Evolutionary conservation across 2,329 filamentous ascomycete species (phyloP).

Genomic region (Magnaporthiopsis rhizophila): DNA sequence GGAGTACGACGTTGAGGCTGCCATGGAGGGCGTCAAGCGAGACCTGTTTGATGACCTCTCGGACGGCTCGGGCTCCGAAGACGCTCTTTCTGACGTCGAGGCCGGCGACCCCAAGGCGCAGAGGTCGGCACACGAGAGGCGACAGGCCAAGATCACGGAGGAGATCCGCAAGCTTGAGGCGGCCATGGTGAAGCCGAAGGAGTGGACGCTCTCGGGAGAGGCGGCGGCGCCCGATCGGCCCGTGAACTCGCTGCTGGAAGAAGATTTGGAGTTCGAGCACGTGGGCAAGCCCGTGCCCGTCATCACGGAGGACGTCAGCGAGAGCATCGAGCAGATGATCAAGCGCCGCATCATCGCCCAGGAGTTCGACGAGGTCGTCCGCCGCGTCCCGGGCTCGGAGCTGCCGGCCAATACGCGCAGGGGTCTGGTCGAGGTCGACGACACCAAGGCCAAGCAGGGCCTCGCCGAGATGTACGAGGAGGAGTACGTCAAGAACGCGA

Average conservation of each 20-base stretch:
- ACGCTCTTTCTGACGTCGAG: constrained; percentile 57
- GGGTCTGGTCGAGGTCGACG: constrained; percentile 73
- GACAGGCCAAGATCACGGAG: constrained; percentile 75
- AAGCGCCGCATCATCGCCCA: constrained; percentile 84
- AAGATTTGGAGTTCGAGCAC: constrained; percentile 93
- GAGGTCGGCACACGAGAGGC: constrained; percentile 76
- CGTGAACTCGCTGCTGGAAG: constrained; percentile 83
- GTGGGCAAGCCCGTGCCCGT: constrained; percentile 91
- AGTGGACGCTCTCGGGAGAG: constrained; percentile 88
- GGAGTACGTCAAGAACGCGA: constrained; percentile 70
- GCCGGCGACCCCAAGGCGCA: constrained; percentile 64
- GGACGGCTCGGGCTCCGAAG: constrained; percentile 31
- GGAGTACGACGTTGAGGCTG: constrained; percentile 51
- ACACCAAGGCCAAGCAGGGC: constrained; percentile 78
- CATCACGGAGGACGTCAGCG: constrained; percentile 83
- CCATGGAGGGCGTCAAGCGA: constrained; percentile 19
- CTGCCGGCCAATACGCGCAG: constrained; percentile 54
- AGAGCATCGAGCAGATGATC: constrained; percentile 87
- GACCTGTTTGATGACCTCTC: constrained; percentile 68
- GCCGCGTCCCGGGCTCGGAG: constrained; percentile 68
- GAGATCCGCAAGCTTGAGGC: constrained; percentile 90
- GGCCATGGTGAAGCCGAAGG: constrained; percentile 78
- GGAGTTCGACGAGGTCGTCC: constrained; percentile 87
- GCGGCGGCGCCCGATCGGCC: constrained; percentile 75
- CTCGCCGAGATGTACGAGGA: constrained; percentile 92